phyloP scores from a whole-genome alignment of 164 flowering plant species.

The Warburgia ugandensis region DNA sequence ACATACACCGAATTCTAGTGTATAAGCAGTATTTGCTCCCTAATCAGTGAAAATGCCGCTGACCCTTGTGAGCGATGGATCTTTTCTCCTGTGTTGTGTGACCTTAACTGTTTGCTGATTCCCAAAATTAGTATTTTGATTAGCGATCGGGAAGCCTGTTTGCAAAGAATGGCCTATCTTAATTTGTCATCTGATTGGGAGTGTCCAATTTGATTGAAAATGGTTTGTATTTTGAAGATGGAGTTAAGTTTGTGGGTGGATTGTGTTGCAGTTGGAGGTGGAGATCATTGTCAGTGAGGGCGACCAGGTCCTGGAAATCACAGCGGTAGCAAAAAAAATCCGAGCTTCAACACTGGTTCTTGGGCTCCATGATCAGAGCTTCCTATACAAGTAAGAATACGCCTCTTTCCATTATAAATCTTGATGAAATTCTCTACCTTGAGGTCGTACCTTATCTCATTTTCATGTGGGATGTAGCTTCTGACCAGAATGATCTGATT shows the following conservation, averaged over 20 bases:
- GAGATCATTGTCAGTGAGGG: conserved; percentile 84
- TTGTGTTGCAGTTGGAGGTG: conserved; percentile 58
- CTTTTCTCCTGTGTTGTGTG: too few species aligned
- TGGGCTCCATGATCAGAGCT: conserved; percentile 86
- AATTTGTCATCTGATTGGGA: too few species aligned
- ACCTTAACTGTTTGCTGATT: too few species aligned
- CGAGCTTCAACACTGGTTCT: conserved; percentile 69
- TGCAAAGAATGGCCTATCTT: neutral
- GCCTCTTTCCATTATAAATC: neutral
- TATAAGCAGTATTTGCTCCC: neutral
- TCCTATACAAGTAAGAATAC: conserved; percentile 59
- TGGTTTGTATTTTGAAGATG: neutral
- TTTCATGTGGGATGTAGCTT: neutral
- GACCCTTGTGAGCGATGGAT: neutral
- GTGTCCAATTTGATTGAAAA: neutral
- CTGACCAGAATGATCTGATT: neutral
- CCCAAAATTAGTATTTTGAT: neutral
- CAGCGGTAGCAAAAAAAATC: conserved; percentile 50
- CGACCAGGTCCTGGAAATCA: conserved; percentile 49
- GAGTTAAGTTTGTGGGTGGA: neutral
- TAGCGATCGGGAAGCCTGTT: neutral
- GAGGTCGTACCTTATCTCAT: neutral
- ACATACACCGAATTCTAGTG: too few species aligned
- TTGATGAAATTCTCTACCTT: neutral
- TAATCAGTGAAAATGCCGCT: neutral